A percentile compares a stretch with the other conserved stretches of the same genome.
Evolutionary conservation across 345 rosid species (phyloP).

Genomic region (Excoecaria cochinchinensis): DNA sequence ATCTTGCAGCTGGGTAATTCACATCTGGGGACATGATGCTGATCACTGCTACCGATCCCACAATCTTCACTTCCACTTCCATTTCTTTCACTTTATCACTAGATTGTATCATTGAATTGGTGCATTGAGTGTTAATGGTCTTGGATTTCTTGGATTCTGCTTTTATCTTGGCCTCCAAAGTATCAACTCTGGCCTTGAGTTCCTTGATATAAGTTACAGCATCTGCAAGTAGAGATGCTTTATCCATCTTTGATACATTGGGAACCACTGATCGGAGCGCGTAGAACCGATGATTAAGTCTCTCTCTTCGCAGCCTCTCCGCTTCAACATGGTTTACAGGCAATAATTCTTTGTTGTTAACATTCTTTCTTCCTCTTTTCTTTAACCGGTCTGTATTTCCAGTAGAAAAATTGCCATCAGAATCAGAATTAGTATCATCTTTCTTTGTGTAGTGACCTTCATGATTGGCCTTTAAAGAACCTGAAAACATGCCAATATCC

Average conservation of each 20-base stretch:
- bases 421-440: conserved; percentile 37
- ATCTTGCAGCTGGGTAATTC: conserved; percentile 47
- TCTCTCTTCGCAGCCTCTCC: conserved; percentile 80
- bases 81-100: too few species aligned
- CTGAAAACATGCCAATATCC: conserved; percentile 24
- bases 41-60: conserved; percentile 52
- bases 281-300: conserved; percentile 71
- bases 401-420: conserved; percentile 25
- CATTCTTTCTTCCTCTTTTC: conserved; percentile 36
- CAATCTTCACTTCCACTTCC: conserved; percentile 51
- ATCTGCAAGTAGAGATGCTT: conserved; percentile 73
- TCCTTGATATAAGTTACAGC: conserved; percentile 72
- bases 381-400: conserved; percentile 4
- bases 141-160: conserved; percentile 10
- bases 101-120: too few species aligned
- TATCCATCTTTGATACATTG: conserved; percentile 88
- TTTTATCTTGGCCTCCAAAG: conserved; percentile 40
- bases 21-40: conserved; percentile 38
- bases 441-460: conserved; percentile 13
- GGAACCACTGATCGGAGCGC: conserved; percentile 84
- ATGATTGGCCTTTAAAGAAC: conserved; percentile 7
- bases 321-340: conserved; percentile 69
- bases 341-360: conserved; percentile 37
- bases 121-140: too few species aligned
- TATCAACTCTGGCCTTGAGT: conserved; percentile 47